Evolutionary conservation across 495 filamentous ascomycete genomes (phyloP), one percentile per base, ranked within the genome.

Genomic region (Penicillium ochrochloron): DNA sequence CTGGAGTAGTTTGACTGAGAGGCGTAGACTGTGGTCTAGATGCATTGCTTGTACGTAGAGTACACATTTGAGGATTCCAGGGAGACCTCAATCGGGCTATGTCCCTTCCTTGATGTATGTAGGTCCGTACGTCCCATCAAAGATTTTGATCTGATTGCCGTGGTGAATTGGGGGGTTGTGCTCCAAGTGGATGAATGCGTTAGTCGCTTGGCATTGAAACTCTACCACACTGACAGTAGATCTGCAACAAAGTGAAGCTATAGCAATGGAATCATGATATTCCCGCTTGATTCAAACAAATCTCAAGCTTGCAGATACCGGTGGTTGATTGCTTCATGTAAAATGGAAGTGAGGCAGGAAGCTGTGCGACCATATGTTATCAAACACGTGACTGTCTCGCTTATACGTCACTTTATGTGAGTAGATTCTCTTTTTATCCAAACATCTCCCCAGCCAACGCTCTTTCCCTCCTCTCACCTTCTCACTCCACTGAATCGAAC

Each of bases 21-120:
- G 61, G 55, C 61, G 48, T 55, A 56, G 60, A 37, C 27, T 56
- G 27, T 41, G 62, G 50, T 59, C 27, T 37, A 59, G 42, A 59
- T 50, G 57, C 57, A 50, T 31, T 21, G 41, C 57, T 37, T 6
- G 48, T 56, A 31, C 53, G 48, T 56, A 31, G 31, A 34, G 33
- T 15, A 15, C 31, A 4, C 12, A 19, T 56, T 14, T 56, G 14
- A 21, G 12, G 27, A 55, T 21, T 25, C 33, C 53, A 8, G 6
- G 31, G 31, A 8, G 25, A 29, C 21, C 2, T 29, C 9, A 51
- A 51, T 27, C 14, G 14, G 25, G 4, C 1, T 15, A 11, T 31
- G 48, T n/a, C 5, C 2, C 25, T n/a, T 15, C n/a, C 44, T 48
- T 11, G 19, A 10, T 25, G 25, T 21, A 10, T 25, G 25, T 21